phyloP scores from a whole-genome alignment of 768 basidiomycete genomes.

The Plicaturopsis crispa region DNA sequence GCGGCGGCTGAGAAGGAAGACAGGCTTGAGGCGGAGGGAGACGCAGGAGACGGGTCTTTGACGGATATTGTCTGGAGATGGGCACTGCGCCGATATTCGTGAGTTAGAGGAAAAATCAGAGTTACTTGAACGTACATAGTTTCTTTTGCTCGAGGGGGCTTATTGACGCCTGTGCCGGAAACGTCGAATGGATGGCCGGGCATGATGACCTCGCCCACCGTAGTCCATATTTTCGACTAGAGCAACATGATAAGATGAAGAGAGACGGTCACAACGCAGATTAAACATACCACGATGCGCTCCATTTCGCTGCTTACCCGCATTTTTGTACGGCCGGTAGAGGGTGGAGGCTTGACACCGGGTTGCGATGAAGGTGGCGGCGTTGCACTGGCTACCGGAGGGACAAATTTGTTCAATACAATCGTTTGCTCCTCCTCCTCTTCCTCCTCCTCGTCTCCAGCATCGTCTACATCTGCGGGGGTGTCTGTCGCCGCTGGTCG shows the following conservation, averaged over 20 bases:
- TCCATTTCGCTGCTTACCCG: conserved; percentile 59
- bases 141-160: conserved; percentile 47
- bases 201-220: conserved; percentile 57
- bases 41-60: conserved; percentile 42
- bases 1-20: conserved; percentile 35
- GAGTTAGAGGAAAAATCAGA: conserved; percentile 1
- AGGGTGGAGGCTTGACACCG: conserved; percentile 6
- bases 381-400: conserved; percentile 6
- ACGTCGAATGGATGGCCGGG: conserved; percentile 38
- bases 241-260: too few relatives aligned
- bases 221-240: conserved; percentile 64
- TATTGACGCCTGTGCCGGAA: conserved; percentile 23
- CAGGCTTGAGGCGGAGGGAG: conserved; percentile 48
- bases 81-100: conserved; percentile 26
- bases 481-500: too few relatives aligned
- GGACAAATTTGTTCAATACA: conserved; percentile 6
- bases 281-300: conserved; percentile 45
- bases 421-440: conserved; percentile 10
- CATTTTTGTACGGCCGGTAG: conserved; percentile 27
- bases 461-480: background rate
- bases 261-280: too few relatives aligned
- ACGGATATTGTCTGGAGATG: conserved; percentile 50
- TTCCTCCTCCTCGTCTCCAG: background rate
- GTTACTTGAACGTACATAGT: conserved; percentile 41
- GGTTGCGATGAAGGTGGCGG: conserved; percentile 5